Conservation (phyloP, 371 early-diverging fungal genomes). For the Aphelidium insulamus region DNA sequence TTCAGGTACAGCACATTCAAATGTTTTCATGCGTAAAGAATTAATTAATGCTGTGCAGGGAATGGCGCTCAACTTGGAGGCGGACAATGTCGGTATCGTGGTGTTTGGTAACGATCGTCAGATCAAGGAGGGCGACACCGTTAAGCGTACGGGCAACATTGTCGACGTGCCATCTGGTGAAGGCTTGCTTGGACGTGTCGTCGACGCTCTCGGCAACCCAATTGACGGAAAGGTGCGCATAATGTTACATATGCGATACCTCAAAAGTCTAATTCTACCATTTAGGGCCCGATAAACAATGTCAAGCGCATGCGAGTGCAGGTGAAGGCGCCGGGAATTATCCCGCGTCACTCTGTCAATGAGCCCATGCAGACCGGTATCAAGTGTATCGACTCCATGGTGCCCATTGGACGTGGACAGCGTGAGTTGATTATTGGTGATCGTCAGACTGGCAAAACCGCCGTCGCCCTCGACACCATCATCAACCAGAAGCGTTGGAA, state of each 20-base stretch:
- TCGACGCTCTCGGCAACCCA: constrained; percentile 90
- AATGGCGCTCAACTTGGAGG: constrained; percentile 90
- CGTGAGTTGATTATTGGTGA: constrained; percentile 96
- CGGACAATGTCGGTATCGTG: constrained; percentile 96
- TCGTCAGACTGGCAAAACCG: constrained; percentile 93
- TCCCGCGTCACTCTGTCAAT: constrained; percentile 86
- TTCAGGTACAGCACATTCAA: too few species aligned
- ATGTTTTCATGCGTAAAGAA: background rate
- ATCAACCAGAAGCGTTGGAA: constrained; percentile 93
- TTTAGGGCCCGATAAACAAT: constrained; percentile 51
- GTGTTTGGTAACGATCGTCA: constrained; percentile 94
- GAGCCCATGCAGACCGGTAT: constrained; percentile 96
- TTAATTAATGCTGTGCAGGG: constrained; percentile 30
- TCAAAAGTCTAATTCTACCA: background rate
- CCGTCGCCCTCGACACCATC: constrained; percentile 86
- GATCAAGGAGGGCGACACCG: constrained; percentile 90
- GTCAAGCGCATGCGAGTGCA: constrained; percentile 64
- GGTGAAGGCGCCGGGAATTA: constrained; percentile 94
- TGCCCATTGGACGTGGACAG: constrained; percentile 94
- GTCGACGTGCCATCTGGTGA: constrained; percentile 85
- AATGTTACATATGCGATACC: background rate
- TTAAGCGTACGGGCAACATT: constrained; percentile 88
- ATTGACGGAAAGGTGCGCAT: constrained; percentile 65
- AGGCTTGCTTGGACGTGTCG: constrained; percentile 82
- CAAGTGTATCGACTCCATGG: constrained; percentile 95